Base-by-base conservation (phyloP, 768 basidiomycete genomes). In the Amanita exitialis region DNA sequence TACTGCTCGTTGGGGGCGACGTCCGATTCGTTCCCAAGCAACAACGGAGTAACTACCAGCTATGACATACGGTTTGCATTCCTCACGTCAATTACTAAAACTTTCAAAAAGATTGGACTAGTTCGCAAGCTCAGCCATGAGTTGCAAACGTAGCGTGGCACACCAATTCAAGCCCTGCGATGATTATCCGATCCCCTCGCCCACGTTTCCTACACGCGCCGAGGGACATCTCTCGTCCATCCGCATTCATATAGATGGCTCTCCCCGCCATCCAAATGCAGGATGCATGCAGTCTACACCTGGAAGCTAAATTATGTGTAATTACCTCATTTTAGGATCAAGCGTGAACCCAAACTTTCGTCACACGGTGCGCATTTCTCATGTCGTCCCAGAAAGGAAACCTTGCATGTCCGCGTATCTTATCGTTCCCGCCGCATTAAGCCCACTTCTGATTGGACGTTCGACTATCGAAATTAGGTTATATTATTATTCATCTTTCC, bases 401-500 rank as follows among this genome's bases (percentile, higher is more conserved):
- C 13, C 3, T 41, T 35, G 5, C 23, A 30, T 12, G 13, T n/a
- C 23, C 7, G 18, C 21, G 18, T 37, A 41, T 28, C 23, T 30
- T 16, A 49, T 41, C 47, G 5, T 37, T 8, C 3, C 4, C 36
- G 37, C 48, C 48, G 48, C 48, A 49, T 9, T 49, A 37, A 15
- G 1, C 5, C 48, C 48, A 13, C 20, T 49, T 49, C 48, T 49
- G 48, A 49, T 49, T 49, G 37, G 48, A 32, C 34, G 3, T 47
- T 47, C 20, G 18, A n/a, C 34, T 44, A 15, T 51, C 54, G 36
- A 44, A 50, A 57, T 56, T 45, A 51, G 60, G 47, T 47, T 53
- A 47, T 52, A 58, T 61, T 58, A 46, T 59, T 58, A 45, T 56
- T 59, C 58, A 59, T 41, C 53, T 55, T 37, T 52, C 50, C 25